Evolutionary conservation across 192 early-diverging fungal genomes (phyloP), one percentile per base, ranked within the genome.

Genomic region (Martensiomyces pterosporus): DNA sequence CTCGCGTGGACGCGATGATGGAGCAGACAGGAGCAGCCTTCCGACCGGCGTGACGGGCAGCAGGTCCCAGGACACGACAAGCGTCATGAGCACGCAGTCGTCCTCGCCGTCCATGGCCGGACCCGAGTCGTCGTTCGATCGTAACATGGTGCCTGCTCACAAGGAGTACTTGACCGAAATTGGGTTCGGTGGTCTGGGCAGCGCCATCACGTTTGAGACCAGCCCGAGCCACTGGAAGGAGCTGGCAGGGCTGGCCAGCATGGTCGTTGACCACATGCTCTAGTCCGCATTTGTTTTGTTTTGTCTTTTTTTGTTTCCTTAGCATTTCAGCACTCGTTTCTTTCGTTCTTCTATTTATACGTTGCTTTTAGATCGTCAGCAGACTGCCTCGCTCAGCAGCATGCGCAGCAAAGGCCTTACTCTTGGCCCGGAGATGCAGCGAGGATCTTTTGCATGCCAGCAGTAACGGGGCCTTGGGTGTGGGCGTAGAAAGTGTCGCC

Each of bases 241-340:
- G 43, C 50, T 74, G 10, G 49, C 70, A 0, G 70, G 67, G 47
- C 60, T 74, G 35, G 51, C 70, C 13, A 57, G 82, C 23, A 50
- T 89, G 24, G 62, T 82, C 35, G 67, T 68, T 15, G 84, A 67
- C 42, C 57, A 73, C 26, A 79, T 75, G 56, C 55, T 62, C 2
- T 71, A 39, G 39, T 50, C 37, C 26, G 40, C 33, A 24, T 24
- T 43, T 52, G 7, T 46, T 43, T 39, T 19, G 39, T 29, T 46
- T 41, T 50, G 10, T 15, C 23, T 64, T 33, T 60, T 41, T 9
- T 37, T 26, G 1, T 37, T 39, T 55, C 41, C 35, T 55, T 33
- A 10, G 47, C 16, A 52, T 22, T 56, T 59, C 10, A 12, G n/a
- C 24, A 50, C 5, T 33, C 18, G 35, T 21, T 46, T 24, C 37